Percentiles rank a stretch among this genome's conserved stretches.
phyloP scores from a whole-genome alignment of 1,139 yeast species.

The Pichia sp. region DNA sequence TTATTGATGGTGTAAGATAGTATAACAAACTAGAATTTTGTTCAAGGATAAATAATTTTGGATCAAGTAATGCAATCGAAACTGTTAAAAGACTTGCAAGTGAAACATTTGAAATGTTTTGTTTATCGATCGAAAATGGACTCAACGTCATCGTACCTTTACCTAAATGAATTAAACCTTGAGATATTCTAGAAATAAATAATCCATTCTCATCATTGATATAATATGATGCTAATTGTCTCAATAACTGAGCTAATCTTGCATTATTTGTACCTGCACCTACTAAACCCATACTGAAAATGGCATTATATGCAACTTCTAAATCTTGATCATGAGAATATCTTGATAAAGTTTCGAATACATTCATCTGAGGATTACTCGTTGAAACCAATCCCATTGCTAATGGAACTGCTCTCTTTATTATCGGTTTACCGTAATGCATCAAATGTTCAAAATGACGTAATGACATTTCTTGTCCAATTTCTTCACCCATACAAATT shows the following conservation, averaged over 20 bases:
- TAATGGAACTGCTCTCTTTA: conserved; percentile 91
- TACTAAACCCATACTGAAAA: conserved; percentile 93
- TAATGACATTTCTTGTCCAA: conserved; percentile 95
- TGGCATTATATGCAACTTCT: conserved; percentile 92
- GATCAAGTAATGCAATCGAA: conserved; percentile 77
- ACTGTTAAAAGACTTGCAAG: conserved; percentile 86
- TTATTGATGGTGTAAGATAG: conserved; percentile 80
- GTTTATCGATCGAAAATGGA: conserved; percentile 87
- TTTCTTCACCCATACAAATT: conserved; percentile 96
- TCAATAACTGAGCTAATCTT: conserved; percentile 86
- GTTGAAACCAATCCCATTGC: conserved; percentile 95
- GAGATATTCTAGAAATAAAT: conserved; percentile 91
- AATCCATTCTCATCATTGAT: conserved; percentile 84
- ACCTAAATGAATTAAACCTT: conserved; percentile 91
- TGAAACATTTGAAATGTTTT: conserved; percentile 79
- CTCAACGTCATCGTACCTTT: conserved; percentile 88
- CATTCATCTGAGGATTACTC: conserved; percentile 95
- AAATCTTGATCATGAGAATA: conserved; percentile 93
- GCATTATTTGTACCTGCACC: conserved; percentile 99
- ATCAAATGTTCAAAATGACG: conserved; percentile 96
- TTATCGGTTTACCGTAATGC: conserved; percentile 94
- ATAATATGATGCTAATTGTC: conserved; percentile 92
- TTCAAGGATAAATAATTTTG: conserved; percentile 62
- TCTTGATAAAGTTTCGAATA: conserved; percentile 90
- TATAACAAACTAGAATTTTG: conserved; percentile 59